Conservation (phyloP, 768 basidiomycete species). For the Tulasnella sp. region DNA sequence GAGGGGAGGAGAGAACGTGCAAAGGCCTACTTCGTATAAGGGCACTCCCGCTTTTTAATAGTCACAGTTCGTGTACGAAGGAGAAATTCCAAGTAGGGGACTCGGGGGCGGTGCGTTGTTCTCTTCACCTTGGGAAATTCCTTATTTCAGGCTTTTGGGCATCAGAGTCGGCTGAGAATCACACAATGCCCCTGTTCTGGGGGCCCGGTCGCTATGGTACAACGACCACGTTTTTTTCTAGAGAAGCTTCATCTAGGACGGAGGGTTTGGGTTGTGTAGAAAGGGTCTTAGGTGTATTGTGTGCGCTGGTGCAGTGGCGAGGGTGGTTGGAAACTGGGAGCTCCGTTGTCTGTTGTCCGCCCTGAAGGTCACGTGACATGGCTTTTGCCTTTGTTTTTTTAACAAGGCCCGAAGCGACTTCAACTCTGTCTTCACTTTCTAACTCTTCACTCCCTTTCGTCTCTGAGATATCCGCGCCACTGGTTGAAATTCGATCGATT, state of each 20-base stretch:
- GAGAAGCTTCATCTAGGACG: not conserved
- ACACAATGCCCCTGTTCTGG: not conserved
- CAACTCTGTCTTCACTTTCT: slow-evolving; percentile 1
- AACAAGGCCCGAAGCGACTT: not conserved
- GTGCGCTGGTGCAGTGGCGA: not conserved
- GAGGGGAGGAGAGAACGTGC: not conserved
- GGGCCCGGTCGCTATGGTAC: not conserved
- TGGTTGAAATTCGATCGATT: not conserved
- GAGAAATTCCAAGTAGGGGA: not conserved
- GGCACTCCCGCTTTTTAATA: not conserved
- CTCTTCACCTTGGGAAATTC: not conserved
- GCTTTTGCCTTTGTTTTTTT: not conserved
- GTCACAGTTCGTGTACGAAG: not conserved
- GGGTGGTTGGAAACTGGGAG: not conserved
- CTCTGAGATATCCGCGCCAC: not conserved
- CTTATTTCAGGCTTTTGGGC: not conserved
- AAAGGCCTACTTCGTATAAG: not conserved
- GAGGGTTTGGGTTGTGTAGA: not conserved
- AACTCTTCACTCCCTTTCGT: slow-evolving; percentile 7
- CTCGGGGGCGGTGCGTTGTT: not conserved
- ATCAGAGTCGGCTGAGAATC: not conserved
- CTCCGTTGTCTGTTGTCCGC: not conserved
- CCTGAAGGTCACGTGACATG: not conserved
- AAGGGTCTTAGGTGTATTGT: slow-evolving; percentile 2
- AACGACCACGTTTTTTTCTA: not conserved